Base-by-base conservation (phyloP, 2,329 filamentous ascomycete species). In the Thielaviopsis euricoi region DNA sequence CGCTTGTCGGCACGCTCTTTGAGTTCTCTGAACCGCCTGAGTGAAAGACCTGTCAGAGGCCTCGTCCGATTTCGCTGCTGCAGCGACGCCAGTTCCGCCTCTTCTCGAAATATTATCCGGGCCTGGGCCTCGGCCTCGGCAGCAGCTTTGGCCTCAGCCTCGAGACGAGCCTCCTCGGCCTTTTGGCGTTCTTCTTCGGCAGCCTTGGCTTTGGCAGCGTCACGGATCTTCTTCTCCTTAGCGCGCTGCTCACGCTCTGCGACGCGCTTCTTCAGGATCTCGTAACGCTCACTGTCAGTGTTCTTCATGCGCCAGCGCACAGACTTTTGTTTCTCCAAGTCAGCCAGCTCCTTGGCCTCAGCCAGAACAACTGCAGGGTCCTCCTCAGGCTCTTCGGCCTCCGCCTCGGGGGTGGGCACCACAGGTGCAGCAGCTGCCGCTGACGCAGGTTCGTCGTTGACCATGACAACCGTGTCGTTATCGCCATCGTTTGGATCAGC, bases 391-490 rank as follows among this genome's bases (percentile, higher is more conserved):
- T 60, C 58, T 48, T 46, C 52, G 22, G 52, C 43, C 9, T 21
- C 48, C 21, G 23, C 9, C 19, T 46, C 26, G 15, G 58, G 43
- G 13, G 55, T 49, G 12, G 55, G 52, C 22, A 55, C 48, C 22
- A 58, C 55, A 17, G 37, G 37, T 5, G 10, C 17, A 15, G 37
- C 15, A n/a, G 13, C 48, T 23, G 33, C 15, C 21, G 51, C 25
- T 7, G 58, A 26, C 17, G 54, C 52, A 10, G 55, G 46, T 21
- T 60, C 52, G 15, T 60, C 55, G 21, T 60, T 60, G 46, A 55
- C 55, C 52, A 60, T 60, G 23, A 60, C 48, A 3, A 59, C 58
- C 21, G 58, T 60, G 22, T 58, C 58, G 23, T 60, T 60, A 29
- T 59, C 58, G 22, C 56, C 58, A 37, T 60, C 58, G 19, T 57